A percentile compares a stretch with the other conserved stretches of the same genome.
Conservation (phyloP, 306 rosid species). For the Fagus sylvatica region DNA sequence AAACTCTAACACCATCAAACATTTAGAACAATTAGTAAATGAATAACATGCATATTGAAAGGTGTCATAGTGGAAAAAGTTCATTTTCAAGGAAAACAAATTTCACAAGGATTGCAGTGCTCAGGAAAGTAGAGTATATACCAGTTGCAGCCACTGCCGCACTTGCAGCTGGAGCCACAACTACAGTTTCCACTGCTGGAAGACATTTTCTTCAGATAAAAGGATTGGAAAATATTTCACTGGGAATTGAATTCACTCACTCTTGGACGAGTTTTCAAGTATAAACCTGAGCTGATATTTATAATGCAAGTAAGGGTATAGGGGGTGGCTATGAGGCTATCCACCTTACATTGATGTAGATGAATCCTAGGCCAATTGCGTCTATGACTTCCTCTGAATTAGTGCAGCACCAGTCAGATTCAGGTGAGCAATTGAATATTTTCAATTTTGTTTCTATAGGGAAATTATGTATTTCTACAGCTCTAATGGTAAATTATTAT, state of each 20-base stretch:
- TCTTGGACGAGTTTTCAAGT: slow-evolving; percentile 5
- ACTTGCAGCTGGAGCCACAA: slow-evolving; percentile 8
- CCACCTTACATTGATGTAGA: slow-evolving; percentile 44
- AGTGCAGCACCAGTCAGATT: background rate
- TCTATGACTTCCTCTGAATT: background rate
- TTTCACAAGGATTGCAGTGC: no score
- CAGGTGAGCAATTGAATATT: no score
- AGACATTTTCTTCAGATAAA: slow-evolving; percentile 13
- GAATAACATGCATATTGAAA: no score
- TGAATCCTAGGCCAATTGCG: slow-evolving; percentile 2
- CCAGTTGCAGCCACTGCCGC: slow-evolving; percentile 20
- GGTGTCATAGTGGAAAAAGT: no score
- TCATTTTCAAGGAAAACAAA: no score
- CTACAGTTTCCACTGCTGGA: slow-evolving; percentile 11
- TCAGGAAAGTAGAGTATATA: background rate
- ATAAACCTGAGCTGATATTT: slow-evolving; percentile 1
- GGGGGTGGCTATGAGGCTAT: background rate
- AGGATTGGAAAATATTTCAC: background rate
- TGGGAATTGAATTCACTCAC: no score
- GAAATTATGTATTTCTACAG: no score
- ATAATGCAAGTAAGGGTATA: background rate
- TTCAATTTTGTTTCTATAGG: no score
- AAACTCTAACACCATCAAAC: no score
- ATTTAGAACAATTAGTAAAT: no score
- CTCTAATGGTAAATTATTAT: no score